Conservation (phyloP, 495 filamentous ascomycete species). For the Penicillium coprophilum region DNA sequence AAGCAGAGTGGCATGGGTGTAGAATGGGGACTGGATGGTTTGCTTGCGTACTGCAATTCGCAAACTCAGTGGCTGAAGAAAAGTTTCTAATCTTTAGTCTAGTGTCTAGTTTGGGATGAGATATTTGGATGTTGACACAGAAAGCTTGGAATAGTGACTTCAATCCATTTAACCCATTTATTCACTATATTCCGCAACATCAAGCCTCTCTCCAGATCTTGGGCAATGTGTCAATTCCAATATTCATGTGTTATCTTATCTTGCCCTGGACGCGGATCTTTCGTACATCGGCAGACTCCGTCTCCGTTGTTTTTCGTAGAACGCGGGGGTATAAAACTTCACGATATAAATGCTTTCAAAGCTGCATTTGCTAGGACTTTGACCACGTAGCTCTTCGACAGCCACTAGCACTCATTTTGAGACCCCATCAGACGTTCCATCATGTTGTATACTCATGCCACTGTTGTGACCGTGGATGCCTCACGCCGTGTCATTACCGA, state of each 20-base stretch:
- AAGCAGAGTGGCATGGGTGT: constrained; percentile 67
- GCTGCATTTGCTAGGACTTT: not conserved
- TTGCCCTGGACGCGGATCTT: not conserved
- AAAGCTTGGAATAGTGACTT: not conserved
- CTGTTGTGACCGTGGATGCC: constrained; percentile 48
- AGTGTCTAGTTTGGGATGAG: not conserved
- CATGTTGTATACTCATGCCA: constrained; percentile 42
- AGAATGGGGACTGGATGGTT: constrained; percentile 59
- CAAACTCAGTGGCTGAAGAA: constrained; percentile 35
- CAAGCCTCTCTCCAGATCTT: not conserved
- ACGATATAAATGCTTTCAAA: not conserved
- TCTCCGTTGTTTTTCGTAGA: not conserved
- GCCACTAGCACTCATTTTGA: too few species aligned
- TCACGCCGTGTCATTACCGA: constrained; percentile 45
- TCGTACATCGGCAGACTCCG: constrained; percentile 7
- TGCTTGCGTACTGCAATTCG: constrained; percentile 60
- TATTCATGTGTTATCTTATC: constrained; percentile 1
- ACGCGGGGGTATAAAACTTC: not conserved
- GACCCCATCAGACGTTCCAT: constrained; percentile 10
- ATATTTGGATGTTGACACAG: not conserved
- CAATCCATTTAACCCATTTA: not conserved
- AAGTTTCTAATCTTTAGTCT: constrained; percentile 1
- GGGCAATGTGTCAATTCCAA: not conserved
- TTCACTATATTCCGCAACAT: not conserved
- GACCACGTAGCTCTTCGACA: not conserved